Evolutionary conservation across 2,329 filamentous ascomycete genomes (phyloP).

Genomic region (Corniculantispora saksenae): DNA sequence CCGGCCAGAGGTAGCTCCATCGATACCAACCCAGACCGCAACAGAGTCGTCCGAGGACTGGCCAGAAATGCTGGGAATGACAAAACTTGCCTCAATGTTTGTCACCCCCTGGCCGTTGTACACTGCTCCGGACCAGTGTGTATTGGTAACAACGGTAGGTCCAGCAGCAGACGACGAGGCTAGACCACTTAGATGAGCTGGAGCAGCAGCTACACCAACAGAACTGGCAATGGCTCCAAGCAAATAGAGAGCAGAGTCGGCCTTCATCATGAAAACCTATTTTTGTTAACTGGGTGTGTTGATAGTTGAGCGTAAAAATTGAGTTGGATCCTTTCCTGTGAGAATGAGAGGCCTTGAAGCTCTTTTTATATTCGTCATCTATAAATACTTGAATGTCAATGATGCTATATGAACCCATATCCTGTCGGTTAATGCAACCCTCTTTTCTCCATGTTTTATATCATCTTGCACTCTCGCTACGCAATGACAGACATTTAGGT

Average conservation of each 20-base stretch:
- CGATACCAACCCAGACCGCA: constrained; percentile 2
- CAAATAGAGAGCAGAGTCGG: background rate
- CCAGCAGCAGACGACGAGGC: background rate
- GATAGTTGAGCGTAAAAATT: too few species aligned
- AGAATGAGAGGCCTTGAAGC: too few species aligned
- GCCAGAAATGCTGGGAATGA: constrained; percentile 1
- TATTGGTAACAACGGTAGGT: background rate
- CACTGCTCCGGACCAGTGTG: background rate
- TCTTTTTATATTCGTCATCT: too few species aligned
- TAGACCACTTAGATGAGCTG: background rate
- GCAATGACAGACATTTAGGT: too few species aligned
- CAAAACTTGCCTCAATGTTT: constrained; percentile 1
- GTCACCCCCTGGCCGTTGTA: background rate
- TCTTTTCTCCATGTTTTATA: too few species aligned
- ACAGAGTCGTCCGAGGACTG: background rate
- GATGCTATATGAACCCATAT: too few species aligned
- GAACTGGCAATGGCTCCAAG: background rate
- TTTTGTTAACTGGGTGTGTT: too few species aligned
- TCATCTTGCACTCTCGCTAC: too few species aligned
- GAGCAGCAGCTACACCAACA: background rate
- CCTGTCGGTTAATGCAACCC: too few species aligned
- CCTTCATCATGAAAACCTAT: background rate
- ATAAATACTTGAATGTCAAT: too few species aligned
- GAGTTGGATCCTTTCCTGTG: too few species aligned
- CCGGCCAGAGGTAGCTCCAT: background rate